Evolutionary conservation across 108 stramenopile genomes (phyloP).

Genomic region (Cyclotella cryptica): DNA sequence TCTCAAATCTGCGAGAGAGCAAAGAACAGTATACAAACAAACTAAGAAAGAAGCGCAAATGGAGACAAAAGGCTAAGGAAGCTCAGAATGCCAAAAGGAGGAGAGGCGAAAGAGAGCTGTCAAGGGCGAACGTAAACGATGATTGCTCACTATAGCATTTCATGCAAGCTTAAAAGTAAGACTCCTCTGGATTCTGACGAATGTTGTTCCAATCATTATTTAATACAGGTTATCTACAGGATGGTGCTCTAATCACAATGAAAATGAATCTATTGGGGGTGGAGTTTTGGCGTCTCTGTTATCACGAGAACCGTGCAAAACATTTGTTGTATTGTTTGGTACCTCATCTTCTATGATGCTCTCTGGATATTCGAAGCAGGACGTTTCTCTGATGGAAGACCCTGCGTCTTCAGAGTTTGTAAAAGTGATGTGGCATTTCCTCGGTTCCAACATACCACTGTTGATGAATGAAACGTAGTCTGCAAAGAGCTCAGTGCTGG

Average conservation of each 20-base stretch:
- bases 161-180: no score
- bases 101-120: conserved; percentile 73
- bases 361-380: conserved; percentile 29
- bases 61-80: conserved; percentile 47
- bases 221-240: conserved; percentile 9
- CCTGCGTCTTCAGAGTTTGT: conserved; percentile 12
- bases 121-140: conserved; percentile 58
- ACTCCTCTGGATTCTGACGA: no score
- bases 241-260: conserved; percentile 2
- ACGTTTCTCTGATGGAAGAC: conserved; percentile 27
- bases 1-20: conserved; percentile 47
- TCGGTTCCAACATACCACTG: neutral
- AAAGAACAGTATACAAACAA: conserved; percentile 20
- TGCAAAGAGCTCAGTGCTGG: conserved; percentile 8
- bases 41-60: conserved; percentile 40
- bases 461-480: conserved; percentile 26
- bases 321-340: neutral
- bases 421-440: conserved; percentile 17
- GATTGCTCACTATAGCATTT: no score
- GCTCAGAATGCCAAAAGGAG: no score
- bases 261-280: conserved; percentile 22
- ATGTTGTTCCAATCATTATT: neutral
- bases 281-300: conserved; percentile 9
- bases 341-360: conserved; percentile 1
- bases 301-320: neutral